Evolutionary conservation across 768 basidiomycete species (phyloP).

Genomic region (Boletales sp.): DNA sequence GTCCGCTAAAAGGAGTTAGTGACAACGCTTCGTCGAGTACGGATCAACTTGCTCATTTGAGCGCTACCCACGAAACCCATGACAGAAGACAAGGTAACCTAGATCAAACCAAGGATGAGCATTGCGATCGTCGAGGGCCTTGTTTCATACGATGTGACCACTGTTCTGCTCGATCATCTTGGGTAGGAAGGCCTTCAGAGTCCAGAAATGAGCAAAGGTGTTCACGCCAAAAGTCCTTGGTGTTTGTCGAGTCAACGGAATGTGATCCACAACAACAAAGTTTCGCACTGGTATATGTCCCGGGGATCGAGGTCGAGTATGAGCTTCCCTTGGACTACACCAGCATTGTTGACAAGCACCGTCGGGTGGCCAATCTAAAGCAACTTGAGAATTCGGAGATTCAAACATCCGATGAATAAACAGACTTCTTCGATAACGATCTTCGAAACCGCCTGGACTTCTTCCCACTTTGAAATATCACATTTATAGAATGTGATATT

Average conservation of each 20-base stretch:
- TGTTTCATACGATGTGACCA: conserved; percentile 78
- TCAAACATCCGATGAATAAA: background rate
- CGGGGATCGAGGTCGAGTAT: conserved; percentile 73
- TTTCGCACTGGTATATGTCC: conserved; percentile 81
- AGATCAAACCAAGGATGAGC: conserved; percentile 13
- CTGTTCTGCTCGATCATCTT: conserved; percentile 69
- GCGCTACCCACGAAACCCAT: conserved; percentile 68
- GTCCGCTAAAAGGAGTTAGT: conserved; percentile 53
- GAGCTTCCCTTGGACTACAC: conserved; percentile 86
- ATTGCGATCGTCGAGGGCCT: background rate
- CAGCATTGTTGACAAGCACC: conserved; percentile 91
- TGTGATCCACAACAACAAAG: conserved; percentile 36
- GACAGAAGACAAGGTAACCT: conserved; percentile 80
- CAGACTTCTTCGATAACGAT: conserved; percentile 74
- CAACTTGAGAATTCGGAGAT: background rate
- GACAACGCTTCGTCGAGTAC: background rate
- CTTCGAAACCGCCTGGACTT: conserved; percentile 73
- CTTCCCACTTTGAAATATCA: conserved; percentile 86
- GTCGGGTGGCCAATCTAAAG: conserved; percentile 82
- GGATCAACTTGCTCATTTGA: conserved; percentile 61
- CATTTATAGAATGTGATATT: conserved; percentile 86
- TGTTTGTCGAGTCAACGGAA: background rate
- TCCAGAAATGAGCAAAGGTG: conserved; percentile 87
- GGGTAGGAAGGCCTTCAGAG: conserved; percentile 89
- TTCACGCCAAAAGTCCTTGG: conserved; percentile 87